Conservation (phyloP, 2,329 filamentous ascomycete genomes). For the Davidsoniella virescens region DNA sequence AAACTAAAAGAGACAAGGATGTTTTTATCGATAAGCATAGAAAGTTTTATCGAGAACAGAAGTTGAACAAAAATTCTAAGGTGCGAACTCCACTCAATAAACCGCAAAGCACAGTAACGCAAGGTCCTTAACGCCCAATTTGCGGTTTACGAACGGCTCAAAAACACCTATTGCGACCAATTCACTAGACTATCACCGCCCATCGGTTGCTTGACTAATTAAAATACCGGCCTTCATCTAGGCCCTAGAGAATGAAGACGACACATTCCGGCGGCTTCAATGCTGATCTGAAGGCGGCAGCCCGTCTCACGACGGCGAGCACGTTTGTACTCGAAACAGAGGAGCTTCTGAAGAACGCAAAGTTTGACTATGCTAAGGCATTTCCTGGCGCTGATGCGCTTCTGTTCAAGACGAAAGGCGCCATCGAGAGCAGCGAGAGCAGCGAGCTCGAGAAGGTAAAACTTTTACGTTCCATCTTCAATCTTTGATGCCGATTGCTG, state of each 20-base stretch:
- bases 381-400: conserved; percentile 33
- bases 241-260: conserved; percentile 33
- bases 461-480: conserved; percentile 5
- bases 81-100: too few relatives aligned
- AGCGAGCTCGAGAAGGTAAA: conserved; percentile 36
- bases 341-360: conserved; percentile 39
- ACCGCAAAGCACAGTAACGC: too few relatives aligned
- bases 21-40: conserved; percentile 9
- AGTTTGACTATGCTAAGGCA: conserved; percentile 33
- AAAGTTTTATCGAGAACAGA: background rate
- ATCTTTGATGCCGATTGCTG: background rate
- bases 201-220: background rate
- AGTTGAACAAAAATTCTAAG: conserved; percentile 10
- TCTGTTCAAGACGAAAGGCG: conserved; percentile 34
- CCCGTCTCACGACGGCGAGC: conserved; percentile 30
- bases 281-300: conserved; percentile 25
- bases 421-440: conserved; percentile 33
- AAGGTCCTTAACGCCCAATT: too few relatives aligned
- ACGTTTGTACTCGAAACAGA: conserved; percentile 44
- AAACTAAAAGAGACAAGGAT: too few relatives aligned
- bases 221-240: conserved; percentile 16
- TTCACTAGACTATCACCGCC: background rate
- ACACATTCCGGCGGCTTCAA: conserved; percentile 25
- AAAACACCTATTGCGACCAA: background rate
- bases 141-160: background rate